Evolutionary conservation across 371 early-diverging fungal species (phyloP), one percentile per base, ranked within the genome.

Genomic region (Conidiobolus incongruus): DNA sequence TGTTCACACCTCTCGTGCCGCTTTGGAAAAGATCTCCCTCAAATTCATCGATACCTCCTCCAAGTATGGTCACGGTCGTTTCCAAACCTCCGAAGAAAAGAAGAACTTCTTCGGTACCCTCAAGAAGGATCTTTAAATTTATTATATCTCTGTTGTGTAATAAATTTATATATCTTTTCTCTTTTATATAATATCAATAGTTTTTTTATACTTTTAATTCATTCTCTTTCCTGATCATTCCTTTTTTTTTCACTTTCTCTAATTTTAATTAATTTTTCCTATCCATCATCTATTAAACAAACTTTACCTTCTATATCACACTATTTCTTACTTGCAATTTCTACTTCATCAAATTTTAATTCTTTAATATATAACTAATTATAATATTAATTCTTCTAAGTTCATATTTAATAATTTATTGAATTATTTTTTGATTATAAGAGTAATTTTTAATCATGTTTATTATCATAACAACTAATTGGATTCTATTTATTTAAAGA

Each of bases 21-120:
- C 94, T 52, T 69, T 89, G 51, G 99, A 99, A 72, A 81, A 93
- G 68, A 79, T 97, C 58, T 58, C 62, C 51, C 78, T 98, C 68
- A 85, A 85, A 79, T 49, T 53, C 75, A 90, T 99, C 76, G 98
- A 99, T 70, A 99, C 99, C 43, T 81, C 93, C 44, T 96, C 98
- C 75, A 98, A 98, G 84, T 96, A 93, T 67, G 99, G 99, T 58
- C 92, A 92, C 69, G 99, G 99, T 73, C 89, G 99, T 61, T 98
- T 98, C 98, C 99, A 99, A 76, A 97, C 99, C 59, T 66, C 78
- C 52, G 86, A 73, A 60, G 99, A 99, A 75, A 98, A 98, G 87
- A 68, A 70, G 60, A 73, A 77, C 46, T 96, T 91, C 81, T 77
- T 83, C 75, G 97, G 90, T 53, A 75, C 81, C 50, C 78, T 83